Conservation (phyloP, 176 grass and related monocot species). For the Pharus latifolius region DNA sequence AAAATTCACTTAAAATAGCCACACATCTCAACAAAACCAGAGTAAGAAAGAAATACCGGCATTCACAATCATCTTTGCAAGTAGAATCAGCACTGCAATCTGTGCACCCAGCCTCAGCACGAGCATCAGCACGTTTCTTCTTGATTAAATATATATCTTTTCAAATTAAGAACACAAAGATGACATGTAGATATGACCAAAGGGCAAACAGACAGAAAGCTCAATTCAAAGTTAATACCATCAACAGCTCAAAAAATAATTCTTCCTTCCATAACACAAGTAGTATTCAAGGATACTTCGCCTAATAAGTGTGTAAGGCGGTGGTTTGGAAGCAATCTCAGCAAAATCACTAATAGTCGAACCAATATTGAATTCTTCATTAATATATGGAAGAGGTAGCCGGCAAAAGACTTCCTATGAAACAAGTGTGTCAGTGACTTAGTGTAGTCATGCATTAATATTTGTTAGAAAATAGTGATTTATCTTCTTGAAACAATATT, state of each 20-base stretch:
- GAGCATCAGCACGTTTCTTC: constrained; percentile 60
- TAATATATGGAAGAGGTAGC: constrained; percentile 86
- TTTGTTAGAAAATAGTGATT: background rate
- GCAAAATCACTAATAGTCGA: constrained; percentile 44
- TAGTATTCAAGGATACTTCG: constrained; percentile 81
- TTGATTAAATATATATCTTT: constrained; percentile 97
- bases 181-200: background rate
- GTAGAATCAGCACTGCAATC: constrained; percentile 66
- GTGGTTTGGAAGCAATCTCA: constrained; percentile 45
- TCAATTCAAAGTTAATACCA: background rate
- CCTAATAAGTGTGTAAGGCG: constrained; percentile 60
- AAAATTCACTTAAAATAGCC: background rate
- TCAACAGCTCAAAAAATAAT: constrained; percentile 5
- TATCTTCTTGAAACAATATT: background rate
- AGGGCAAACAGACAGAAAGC: constrained; percentile 5
- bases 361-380: constrained; percentile 79
- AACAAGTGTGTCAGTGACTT: constrained; percentile 35
- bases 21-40: background rate
- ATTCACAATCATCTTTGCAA: constrained; percentile 93
- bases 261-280: background rate
- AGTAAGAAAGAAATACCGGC: constrained; percentile 54
- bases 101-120: constrained; percentile 66
- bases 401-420: constrained; percentile 72
- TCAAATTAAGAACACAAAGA: constrained; percentile 34
- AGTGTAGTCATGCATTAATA: constrained; percentile 10